Percentiles rank a stretch among this genome's conserved stretches.
phyloP scores from a whole-genome alignment of 495 filamentous ascomycete genomes.

The Penicillium lividum region DNA sequence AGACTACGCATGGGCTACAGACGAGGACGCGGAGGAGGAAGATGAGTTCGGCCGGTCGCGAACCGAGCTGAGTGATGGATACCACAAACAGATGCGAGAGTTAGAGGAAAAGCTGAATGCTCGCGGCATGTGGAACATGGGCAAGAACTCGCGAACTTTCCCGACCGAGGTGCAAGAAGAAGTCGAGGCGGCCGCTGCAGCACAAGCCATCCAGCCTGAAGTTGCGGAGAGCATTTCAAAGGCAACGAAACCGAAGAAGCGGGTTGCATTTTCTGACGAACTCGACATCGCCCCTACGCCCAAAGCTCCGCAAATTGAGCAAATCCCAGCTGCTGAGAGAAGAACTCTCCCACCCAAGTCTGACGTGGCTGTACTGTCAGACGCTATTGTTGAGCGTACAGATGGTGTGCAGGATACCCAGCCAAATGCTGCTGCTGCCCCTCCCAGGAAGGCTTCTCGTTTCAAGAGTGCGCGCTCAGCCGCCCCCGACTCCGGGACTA shows the following conservation, averaged over 20 bases:
- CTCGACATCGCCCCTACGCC: conserved; percentile 67
- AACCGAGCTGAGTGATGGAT: conserved; percentile 65
- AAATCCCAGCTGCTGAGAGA: conserved; percentile 22
- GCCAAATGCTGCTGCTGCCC: conserved; percentile 14
- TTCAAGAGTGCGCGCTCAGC: conserved; percentile 42
- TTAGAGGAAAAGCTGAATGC: conserved; percentile 72
- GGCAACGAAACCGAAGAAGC: conserved; percentile 56
- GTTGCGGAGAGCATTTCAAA: conserved; percentile 14
- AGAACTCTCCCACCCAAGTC: conserved; percentile 38
- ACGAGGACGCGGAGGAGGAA: conserved; percentile 61
- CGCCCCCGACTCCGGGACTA: conserved; percentile 7
- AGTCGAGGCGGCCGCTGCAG: conserved; percentile 27
- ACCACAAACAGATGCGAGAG: conserved; percentile 76
- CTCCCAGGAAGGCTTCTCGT: conserved; percentile 45
- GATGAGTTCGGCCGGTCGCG: conserved; percentile 69
- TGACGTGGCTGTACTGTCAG: conserved; percentile 35
- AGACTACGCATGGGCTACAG: conserved; percentile 50
- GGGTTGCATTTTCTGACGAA: conserved; percentile 75
- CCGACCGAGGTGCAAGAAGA: conserved; percentile 37
- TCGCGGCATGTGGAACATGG: conserved; percentile 55
- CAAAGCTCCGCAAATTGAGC: conserved; percentile 10
- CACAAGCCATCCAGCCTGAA: conserved; percentile 16
- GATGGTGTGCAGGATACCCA: conserved; percentile 20
- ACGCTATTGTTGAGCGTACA: conserved; percentile 52
- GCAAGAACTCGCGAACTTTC: conserved; percentile 41